These are phyloP conservation scores for Agastache rugosa DNA, from an alignment of 257 asterid genomes.

Conservation along the genomic window DNA sequence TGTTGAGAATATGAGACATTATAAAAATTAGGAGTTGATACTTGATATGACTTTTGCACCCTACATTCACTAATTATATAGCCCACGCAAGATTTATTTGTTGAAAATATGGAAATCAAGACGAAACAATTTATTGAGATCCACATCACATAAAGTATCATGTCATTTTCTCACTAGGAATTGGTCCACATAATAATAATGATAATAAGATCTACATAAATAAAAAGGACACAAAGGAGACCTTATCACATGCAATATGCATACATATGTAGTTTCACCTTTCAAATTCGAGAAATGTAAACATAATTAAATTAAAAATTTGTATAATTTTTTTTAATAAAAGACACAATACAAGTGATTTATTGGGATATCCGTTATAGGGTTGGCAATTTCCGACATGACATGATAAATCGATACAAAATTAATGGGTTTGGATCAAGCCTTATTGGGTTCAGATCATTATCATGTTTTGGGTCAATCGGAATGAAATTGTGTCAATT, in stretches of 20 bases:
- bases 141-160: background rate
- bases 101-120: conserved; percentile 7
- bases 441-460: too few relatives aligned
- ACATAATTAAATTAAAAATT: too few relatives aligned
- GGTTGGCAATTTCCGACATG: too few relatives aligned
- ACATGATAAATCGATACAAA: too few relatives aligned
- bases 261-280: background rate
- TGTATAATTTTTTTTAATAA: too few relatives aligned
- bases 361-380: too few relatives aligned
- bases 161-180: background rate
- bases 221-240: background rate
- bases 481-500: too few relatives aligned
- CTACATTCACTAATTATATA: background rate
- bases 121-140: background rate
- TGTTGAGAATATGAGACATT: conserved; percentile 2
- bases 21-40: background rate
- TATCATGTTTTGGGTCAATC: too few relatives aligned
- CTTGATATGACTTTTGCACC: background rate
- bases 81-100: conserved; percentile 11
- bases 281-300: too few relatives aligned
- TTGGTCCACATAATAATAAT: background rate
- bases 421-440: too few relatives aligned
- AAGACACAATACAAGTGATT: too few relatives aligned
- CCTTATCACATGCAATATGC: conserved; percentile 2
- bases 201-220: background rate